Evolutionary conservation across 139 green algal genomes (phyloP), one percentile per base, ranked within the genome.

Genomic region (Penium margaritaceum): DNA sequence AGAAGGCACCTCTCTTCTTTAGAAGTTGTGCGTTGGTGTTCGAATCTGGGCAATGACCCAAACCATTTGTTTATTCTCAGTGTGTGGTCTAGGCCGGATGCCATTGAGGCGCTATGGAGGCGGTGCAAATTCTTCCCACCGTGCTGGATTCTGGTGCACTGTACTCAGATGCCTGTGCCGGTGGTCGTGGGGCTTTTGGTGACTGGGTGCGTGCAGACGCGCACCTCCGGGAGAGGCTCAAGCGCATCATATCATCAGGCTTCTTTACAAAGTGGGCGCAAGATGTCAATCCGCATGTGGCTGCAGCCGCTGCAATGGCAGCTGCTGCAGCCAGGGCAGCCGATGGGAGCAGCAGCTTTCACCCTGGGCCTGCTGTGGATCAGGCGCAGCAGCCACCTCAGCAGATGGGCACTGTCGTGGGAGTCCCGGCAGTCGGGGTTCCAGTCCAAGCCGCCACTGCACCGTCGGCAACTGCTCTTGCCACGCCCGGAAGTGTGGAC

Each of bases 181-280:
- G 47, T 27, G 9, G 47, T 60, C 47, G 1, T 1, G 1, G n/a
- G 14, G 0, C 17, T 24, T 1, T 24, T 60, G 21, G 14, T 60
- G 29, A 51, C 41, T 12, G 9, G 7, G 9, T 51, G 9, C 9
- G 7, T 12, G 29, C 47, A 60, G 47, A 60, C 30, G 47, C 15
- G 19, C 47, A 60, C 29, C 30, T 60, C n/a, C 47, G 47, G n/a
- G 47, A 60, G 29, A n/a, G 47, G 5, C 47, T 60, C n/a, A 24
- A 60, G n/a, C 47, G 47, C 47, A 60, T 60, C 17, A 60, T 60
- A n/a, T n/a, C 47, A 2, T 60, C 47, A 1, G 47, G 47, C 0
- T 60, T 60, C 19, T 60, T 60, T 24, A 60, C 47, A n/a, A 60
- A 60, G 30, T 60, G 47, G 47, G 47, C 47, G n/a, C n/a, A 60